Percentiles rank a stretch among this genome's conserved stretches.
These are phyloP conservation scores for Tricholoma hemisulphureum DNA, from an alignment of 768 basidiomycete species.

Conservation along the genomic window DNA sequence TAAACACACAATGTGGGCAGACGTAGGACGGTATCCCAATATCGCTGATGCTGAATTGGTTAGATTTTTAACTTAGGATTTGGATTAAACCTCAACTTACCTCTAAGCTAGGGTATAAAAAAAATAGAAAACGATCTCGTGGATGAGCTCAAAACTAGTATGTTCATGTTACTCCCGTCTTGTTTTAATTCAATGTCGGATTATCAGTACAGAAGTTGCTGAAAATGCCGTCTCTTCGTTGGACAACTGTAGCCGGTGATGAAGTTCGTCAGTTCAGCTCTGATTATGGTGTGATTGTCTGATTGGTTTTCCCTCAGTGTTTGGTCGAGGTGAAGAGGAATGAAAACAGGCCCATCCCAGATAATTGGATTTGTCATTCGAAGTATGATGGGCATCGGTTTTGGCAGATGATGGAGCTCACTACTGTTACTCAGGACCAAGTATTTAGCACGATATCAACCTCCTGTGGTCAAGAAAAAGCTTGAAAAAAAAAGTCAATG, in stretches of 20 bases:
- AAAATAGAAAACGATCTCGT: constrained; percentile 68
- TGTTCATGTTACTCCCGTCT: constrained; percentile 10
- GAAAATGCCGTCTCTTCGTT: constrained; percentile 71
- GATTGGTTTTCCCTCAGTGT: constrained; percentile 45
- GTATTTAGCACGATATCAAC: constrained; percentile 66
- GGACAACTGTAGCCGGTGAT: constrained; percentile 60
- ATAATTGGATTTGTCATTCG: constrained; percentile 63
- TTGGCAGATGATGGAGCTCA: not conserved
- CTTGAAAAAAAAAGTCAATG: constrained; percentile 73
- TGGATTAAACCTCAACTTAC: constrained; percentile 1
- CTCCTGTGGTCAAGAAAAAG: constrained; percentile 61
- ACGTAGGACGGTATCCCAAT: constrained; percentile 43
- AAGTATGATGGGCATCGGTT: constrained; percentile 40
- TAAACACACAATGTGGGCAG: constrained; percentile 70
- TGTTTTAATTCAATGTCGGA: constrained; percentile 1
- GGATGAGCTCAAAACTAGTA: constrained; percentile 71
- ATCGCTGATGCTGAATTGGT: constrained; percentile 65
- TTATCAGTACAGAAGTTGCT: constrained; percentile 68
- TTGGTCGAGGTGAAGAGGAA: constrained; percentile 72
- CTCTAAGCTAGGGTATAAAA: constrained; percentile 52
- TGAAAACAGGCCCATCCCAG: constrained; percentile 50
- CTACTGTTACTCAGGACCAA: constrained; percentile 58
- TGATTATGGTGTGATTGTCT: not conserved
- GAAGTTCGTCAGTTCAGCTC: constrained; percentile 49
- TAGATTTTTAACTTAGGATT: constrained; percentile 19